Evolutionary conservation across 345 rosid species (phyloP).

Genomic region (Salix koriyanagi): DNA sequence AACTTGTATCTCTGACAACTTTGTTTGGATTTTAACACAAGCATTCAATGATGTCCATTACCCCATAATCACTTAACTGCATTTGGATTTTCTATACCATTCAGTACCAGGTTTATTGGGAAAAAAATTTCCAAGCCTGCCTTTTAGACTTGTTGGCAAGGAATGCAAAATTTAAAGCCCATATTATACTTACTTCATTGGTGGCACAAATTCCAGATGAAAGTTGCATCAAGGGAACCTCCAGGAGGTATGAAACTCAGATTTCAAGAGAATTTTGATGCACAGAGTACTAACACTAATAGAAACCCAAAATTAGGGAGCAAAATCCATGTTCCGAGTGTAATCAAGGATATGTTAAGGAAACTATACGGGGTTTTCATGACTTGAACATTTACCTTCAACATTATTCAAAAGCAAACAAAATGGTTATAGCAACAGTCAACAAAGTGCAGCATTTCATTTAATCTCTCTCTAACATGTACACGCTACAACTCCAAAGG

Average conservation of each 20-base stretch:
- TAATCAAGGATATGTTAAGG: neutral
- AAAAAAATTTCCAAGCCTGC: neutral
- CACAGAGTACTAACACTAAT: neutral
- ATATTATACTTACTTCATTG: neutral
- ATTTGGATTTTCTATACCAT: neutral
- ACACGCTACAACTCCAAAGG: neutral
- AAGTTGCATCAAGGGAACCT: neutral
- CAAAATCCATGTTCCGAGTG: neutral
- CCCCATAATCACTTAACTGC: neutral
- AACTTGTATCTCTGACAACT: neutral
- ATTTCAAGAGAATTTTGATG: neutral
- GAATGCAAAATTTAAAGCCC: neutral
- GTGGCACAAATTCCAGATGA: neutral
- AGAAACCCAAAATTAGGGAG: neutral
- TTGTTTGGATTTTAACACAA: neutral
- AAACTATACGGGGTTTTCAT: neutral
- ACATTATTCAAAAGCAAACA: neutral
- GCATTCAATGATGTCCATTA: neutral
- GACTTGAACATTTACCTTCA: neutral
- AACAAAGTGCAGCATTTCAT: neutral
- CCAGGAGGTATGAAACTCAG: neutral
- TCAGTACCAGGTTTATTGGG: neutral
- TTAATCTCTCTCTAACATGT: neutral
- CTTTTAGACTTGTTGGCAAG: neutral
- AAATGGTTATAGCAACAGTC: neutral